phyloP scores from a whole-genome alignment of 2,329 filamentous ascomycete genomes.

The Microcyclosporella mali region DNA sequence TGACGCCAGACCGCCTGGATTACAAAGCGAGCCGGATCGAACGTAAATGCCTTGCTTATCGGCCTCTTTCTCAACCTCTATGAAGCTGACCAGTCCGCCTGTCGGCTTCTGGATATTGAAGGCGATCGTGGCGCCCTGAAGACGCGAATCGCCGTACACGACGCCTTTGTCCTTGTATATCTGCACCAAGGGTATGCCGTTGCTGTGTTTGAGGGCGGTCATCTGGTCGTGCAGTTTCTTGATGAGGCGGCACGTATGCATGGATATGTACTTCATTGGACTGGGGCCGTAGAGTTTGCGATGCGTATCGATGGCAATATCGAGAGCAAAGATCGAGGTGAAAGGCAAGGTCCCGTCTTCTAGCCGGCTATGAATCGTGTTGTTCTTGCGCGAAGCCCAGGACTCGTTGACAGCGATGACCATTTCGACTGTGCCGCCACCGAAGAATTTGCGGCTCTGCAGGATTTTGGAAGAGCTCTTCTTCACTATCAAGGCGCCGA shows the following conservation, averaged over 20 bases:
- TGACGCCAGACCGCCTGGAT: constrained; percentile 74
- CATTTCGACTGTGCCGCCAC: constrained; percentile 87
- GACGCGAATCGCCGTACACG: constrained; percentile 39
- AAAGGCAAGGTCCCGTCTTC: constrained; percentile 89
- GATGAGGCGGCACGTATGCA: constrained; percentile 63
- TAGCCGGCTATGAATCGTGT: constrained; percentile 67
- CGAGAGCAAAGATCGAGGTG: constrained; percentile 78
- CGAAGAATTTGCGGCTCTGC: constrained; percentile 69
- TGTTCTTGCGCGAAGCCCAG: constrained; percentile 72
- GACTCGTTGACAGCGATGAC: constrained; percentile 65
- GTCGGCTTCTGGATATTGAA: constrained; percentile 69
- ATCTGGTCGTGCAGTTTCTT: constrained; percentile 55
- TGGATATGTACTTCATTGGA: constrained; percentile 59
- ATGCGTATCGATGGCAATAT: constrained; percentile 66
- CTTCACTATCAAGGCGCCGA: constrained; percentile 75
- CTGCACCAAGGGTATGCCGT: constrained; percentile 57
- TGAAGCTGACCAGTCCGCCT: constrained; percentile 68
- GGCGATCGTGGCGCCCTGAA: constrained; percentile 67
- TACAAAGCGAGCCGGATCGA: constrained; percentile 81
- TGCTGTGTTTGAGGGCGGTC: constrained; percentile 57
- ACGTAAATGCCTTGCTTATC: constrained; percentile 70
- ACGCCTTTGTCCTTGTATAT: constrained; percentile 50
- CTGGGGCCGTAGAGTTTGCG: constrained; percentile 58
- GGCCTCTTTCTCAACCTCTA: constrained; percentile 80
- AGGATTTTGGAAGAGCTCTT: constrained; percentile 60